These are phyloP conservation scores for Clitopilus hobsonii DNA, from an alignment of 768 basidiomycete species.

Conservation along the genomic window DNA sequence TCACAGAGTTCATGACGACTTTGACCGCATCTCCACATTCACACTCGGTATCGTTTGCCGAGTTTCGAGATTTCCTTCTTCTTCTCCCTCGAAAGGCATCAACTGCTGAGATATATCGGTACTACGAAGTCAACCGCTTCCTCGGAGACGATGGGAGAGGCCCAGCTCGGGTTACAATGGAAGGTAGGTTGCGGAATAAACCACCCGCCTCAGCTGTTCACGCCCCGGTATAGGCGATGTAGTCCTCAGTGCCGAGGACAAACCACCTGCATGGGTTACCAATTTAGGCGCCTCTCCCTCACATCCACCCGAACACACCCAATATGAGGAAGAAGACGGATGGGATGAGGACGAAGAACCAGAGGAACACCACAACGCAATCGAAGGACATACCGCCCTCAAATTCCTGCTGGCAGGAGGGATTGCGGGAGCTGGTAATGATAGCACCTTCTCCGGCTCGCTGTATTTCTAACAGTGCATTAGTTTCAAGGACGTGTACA, in stretches of 20 bases:
- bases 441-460: slow-evolving; percentile 16
- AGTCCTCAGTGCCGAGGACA: slow-evolving; percentile 73
- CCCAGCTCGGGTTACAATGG: slow-evolving; percentile 80
- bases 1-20: slow-evolving; percentile 77
- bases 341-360: slow-evolving; percentile 52
- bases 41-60: slow-evolving; percentile 67
- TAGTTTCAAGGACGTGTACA: slow-evolving; percentile 94
- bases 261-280: slow-evolving; percentile 32
- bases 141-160: slow-evolving; percentile 75
- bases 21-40: slow-evolving; percentile 71
- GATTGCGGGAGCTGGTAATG: slow-evolving; percentile 88
- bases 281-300: slow-evolving; percentile 10
- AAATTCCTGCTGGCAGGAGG: slow-evolving; percentile 94
- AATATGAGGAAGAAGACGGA: slow-evolving; percentile 33
- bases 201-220: no score
- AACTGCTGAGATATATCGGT: slow-evolving; percentile 80
- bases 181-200: slow-evolving; percentile 55
- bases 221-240: no score
- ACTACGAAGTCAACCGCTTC: slow-evolving; percentile 67
- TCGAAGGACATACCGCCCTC: slow-evolving; percentile 70
- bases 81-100: slow-evolving; percentile 80
- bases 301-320: slow-evolving; percentile 2
- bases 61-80: slow-evolving; percentile 88
- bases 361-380: slow-evolving; percentile 53
- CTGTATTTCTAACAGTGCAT: slow-evolving; percentile 32